Percentiles rank a stretch among this genome's conserved stretches.
phyloP scores from a whole-genome alignment of 2,329 filamentous ascomycete species.

The Triangularia setosa region DNA sequence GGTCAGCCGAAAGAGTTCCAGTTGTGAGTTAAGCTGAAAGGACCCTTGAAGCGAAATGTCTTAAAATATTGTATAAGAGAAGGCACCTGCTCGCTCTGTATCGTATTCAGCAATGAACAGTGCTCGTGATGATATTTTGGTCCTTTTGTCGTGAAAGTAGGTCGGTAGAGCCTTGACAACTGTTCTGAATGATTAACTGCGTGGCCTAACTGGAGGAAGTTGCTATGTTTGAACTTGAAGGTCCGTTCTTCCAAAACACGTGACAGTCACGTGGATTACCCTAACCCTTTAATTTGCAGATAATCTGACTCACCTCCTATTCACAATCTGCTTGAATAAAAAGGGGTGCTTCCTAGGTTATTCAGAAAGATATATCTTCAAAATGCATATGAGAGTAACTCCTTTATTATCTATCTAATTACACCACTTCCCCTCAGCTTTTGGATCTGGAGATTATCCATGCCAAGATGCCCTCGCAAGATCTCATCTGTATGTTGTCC shows the following conservation, averaged over 20 bases:
- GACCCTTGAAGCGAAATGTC: not conserved
- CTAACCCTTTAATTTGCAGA: constrained; percentile 6
- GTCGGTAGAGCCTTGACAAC: not conserved
- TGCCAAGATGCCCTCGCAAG: constrained; percentile 58
- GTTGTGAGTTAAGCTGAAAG: not conserved
- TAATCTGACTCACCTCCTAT: not conserved
- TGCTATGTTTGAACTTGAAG: not conserved
- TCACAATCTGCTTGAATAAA: not conserved
- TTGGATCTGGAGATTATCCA: constrained; percentile 56
- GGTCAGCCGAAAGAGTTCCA: not conserved
- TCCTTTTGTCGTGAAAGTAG: not conserved
- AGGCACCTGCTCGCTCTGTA: not conserved
- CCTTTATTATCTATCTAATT: constrained; percentile 44
- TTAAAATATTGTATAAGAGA: not conserved
- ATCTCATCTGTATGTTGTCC: constrained; percentile 86
- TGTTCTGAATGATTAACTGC: not conserved
- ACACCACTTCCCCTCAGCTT: constrained; percentile 63
- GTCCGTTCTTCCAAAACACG: constrained; percentile 1
- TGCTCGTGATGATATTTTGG: not conserved
- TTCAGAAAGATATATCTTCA: not conserved
- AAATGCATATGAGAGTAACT: not conserved
- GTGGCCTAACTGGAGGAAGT: not conserved
- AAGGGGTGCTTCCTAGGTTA: not conserved
- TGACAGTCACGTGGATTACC: constrained; percentile 11
- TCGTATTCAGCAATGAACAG: not conserved